Evolutionary conservation across 177 flowering plant genomes (phyloP).

Genomic region (Tripterygium wilfordii): DNA sequence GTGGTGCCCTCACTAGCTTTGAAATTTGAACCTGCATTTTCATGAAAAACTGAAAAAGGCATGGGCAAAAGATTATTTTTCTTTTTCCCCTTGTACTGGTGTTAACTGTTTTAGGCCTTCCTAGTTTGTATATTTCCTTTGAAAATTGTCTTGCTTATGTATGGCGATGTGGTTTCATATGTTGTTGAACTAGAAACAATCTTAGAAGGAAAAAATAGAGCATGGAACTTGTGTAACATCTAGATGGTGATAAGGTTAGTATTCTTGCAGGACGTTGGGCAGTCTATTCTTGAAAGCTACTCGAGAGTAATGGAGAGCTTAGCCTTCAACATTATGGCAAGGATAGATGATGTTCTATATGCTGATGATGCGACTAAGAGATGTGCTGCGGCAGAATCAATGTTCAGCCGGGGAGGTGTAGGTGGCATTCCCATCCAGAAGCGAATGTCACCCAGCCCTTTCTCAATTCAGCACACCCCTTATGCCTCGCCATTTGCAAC

Average conservation of each 20-base stretch:
- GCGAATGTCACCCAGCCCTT: slow-evolving; percentile 58
- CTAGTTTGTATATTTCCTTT: no score
- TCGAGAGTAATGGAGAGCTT: slow-evolving; percentile 73
- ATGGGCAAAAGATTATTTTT: no score
- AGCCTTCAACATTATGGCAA: slow-evolving; percentile 68
- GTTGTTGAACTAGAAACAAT: no score
- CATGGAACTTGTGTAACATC: no score
- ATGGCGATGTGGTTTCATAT: no score
- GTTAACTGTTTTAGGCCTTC: no score
- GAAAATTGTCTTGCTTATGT: no score
- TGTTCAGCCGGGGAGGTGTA: slow-evolving; percentile 38
- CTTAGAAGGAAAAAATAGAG: no score
- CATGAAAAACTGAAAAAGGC: no score
- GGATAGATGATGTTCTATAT: slow-evolving; percentile 62
- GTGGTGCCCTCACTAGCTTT: no score
- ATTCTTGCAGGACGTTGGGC: slow-evolving; percentile 67
- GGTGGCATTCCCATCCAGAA: slow-evolving; percentile 54
- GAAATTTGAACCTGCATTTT: no score
- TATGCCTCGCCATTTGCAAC: slow-evolving; percentile 62
- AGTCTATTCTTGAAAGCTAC: slow-evolving; percentile 73
- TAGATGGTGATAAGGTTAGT: neutral
- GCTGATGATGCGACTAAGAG: slow-evolving; percentile 49
- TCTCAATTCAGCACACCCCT: slow-evolving; percentile 51
- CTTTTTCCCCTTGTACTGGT: no score
- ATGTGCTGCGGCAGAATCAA: slow-evolving; percentile 39